Conservation (phyloP, 2,329 filamentous ascomycete species). For the Cordyceps fumosorosea region DNA sequence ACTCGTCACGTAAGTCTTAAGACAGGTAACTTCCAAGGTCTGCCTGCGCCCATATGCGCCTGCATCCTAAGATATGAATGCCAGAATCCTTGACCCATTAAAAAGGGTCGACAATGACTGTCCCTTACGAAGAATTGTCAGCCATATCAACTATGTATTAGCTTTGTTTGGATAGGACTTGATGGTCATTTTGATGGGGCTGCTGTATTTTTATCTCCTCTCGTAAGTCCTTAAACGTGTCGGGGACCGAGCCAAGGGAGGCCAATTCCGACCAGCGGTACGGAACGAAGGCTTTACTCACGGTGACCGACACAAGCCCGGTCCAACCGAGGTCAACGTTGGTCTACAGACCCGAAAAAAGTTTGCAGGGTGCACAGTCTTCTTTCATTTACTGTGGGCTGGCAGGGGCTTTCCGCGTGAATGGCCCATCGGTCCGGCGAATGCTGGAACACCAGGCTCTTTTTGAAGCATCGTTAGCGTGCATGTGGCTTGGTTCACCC, state of each 20-base stretch:
- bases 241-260: slow-evolving; percentile 9
- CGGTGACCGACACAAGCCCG: slow-evolving; percentile 16
- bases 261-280: background rate
- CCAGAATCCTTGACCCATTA: too few species aligned
- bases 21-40: too few species aligned
- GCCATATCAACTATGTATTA: slow-evolving; percentile 5
- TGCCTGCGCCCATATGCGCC: too few species aligned
- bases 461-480: background rate
- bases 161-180: background rate
- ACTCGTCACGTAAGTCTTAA: too few species aligned
- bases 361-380: slow-evolving; percentile 8
- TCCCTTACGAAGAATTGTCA: slow-evolving; percentile 7
- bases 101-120: background rate
- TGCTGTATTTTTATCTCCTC: slow-evolving; percentile 4
- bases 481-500: slow-evolving; percentile 9
- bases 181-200: background rate
- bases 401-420: background rate
- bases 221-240: slow-evolving; percentile 9
- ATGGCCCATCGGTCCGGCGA: background rate
- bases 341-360: slow-evolving; percentile 10
- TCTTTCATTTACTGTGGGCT: slow-evolving; percentile 9
- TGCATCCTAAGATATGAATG: too few species aligned
- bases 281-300: slow-evolving; percentile 9
- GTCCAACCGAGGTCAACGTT: slow-evolving; percentile 14
- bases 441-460: background rate